Base-by-base conservation (phyloP, 305 asterid genomes). In the Fraxinus floribunda region DNA sequence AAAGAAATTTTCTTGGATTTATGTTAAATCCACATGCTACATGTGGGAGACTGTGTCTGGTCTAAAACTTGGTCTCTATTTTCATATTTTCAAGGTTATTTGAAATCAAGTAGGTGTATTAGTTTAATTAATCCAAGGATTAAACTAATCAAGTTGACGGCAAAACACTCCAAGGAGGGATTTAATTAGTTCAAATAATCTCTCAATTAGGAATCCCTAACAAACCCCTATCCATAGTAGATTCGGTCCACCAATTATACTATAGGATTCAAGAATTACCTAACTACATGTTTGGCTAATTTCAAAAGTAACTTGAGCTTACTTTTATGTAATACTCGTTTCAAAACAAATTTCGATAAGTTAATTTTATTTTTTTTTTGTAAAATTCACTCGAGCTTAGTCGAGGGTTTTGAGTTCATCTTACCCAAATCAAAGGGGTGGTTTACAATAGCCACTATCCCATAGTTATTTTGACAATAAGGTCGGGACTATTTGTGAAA, bases 11-110 rank as follows among this genome's bases (percentile, higher is more conserved):
- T 89, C 85, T 90, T 91, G 95, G 94, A 87, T 88, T 91, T 83
- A 84, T 85, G 86, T 83, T 79, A 85, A 81, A 62, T 38, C 84
- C 97, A 91, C 97, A 88, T 94, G 97, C 91, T 77, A 78, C 93
- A 89, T 86, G 92, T 94, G 96, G 98, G 95, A 89, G 91, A 88
- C 90, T 72, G 92, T 80, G 90, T 76, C 64, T 79, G 87, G 87
- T 84, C 87, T 82, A 89, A 79, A 83, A 81, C 79, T 79, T 66
- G 66, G 85, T 79, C 86, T 60, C 24, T 80, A 81, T 76, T 85
- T 86, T 86, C 87, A 81, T 78, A 88, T 79, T 84, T 87, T 84
- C 89, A 88, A 86, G 82, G 81, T 78, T 85, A 76, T 81, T 82
- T 85, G 79, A 80, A 55, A 52, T 84, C 81, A 80, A 78, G 60